Evolutionary conservation across 139 green algal species (phyloP), one percentile per base, ranked within the genome.

Genomic region (Desmodesmus armatus): DNA sequence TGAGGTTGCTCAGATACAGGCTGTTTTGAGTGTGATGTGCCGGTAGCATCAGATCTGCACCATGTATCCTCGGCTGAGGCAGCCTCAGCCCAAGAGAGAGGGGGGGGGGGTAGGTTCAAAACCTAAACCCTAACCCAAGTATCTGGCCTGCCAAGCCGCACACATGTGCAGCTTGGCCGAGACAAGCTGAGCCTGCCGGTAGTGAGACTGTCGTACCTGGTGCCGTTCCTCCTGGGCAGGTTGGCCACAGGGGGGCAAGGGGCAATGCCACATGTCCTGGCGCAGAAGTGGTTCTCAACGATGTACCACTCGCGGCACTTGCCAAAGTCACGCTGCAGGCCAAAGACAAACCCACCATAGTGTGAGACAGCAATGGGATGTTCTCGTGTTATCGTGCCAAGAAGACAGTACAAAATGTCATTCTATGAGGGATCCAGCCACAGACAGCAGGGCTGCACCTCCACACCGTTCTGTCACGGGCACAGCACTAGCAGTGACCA

Each of bases 251-350:
- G 0, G 1, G 60, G 37, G 53, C 53, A 79, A 25, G 35, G 7
- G 43, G 83, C 88, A 33, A 85, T 63, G 27, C 84, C 80, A 47
- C 87, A 89, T n/a, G 85, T 92, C 41, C 58, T 13, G 29, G 62
- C 44, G 84, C 89, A 90, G 83, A 83, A 91, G 47, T 83, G 67
- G 60, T 74, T 76, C 15, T 29, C 5, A 2, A 81, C 35, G 5
- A 91, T 88, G 37, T 72, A 91, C 27, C 41, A 6, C 2, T 81
- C 29, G 5, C 43, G 2, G 72, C 90, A 93, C 74, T 90, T 89
- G 76, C 89, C 89, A 47, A 75, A 91, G 29, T 71, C 82, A 51
- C 85, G 67, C 67, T 92, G 89, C 79, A 90, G 84, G 33, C 11
- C 1, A 37, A 5, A 3, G 2, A 29, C 3, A 11, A 41, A 33